phyloP scores from a whole-genome alignment of 1,139 yeast species.

The Scheffersomyces illinoinensis region DNA sequence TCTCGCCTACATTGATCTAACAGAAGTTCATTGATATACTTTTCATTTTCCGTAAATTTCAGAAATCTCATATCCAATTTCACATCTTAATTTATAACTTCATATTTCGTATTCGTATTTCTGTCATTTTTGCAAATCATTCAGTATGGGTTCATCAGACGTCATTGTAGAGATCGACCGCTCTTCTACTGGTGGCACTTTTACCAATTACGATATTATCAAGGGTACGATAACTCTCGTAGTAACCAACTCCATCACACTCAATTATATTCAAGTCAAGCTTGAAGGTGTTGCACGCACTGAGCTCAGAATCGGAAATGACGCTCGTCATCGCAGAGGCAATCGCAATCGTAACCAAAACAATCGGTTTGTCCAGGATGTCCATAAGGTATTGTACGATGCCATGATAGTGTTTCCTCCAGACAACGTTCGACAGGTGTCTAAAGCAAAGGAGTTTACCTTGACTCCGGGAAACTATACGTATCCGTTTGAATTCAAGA shows the following conservation, averaged over 20 bases:
- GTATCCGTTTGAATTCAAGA: constrained; percentile 56
- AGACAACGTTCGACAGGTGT: constrained; percentile 47
- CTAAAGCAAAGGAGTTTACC: constrained; percentile 55
- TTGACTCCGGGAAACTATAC: constrained; percentile 59
- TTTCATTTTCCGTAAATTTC: neutral
- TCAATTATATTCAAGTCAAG: constrained; percentile 57
- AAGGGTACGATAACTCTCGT: constrained; percentile 48
- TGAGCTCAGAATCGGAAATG: constrained; percentile 30
- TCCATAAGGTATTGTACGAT: constrained; percentile 58
- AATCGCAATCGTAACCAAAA: neutral
- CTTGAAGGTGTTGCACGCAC: constrained; percentile 57
- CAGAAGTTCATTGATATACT: neutral
- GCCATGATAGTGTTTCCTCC: constrained; percentile 64
- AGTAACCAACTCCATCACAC: constrained; percentile 47
- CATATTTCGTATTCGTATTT: neutral
- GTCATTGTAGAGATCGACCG: constrained; percentile 40
- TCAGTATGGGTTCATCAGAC: constrained; percentile 15
- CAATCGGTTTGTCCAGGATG: constrained; percentile 33
- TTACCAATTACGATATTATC: constrained; percentile 53
- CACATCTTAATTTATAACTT: neutral
- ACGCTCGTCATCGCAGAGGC: constrained; percentile 3
- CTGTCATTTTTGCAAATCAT: neutral
- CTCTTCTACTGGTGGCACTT: constrained; percentile 41
- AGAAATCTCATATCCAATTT: neutral
- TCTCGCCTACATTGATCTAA: neutral